These are phyloP conservation scores for Saprolegnia diclina DNA, from an alignment of 352 stramenopile species.

Conservation along the genomic window DNA sequence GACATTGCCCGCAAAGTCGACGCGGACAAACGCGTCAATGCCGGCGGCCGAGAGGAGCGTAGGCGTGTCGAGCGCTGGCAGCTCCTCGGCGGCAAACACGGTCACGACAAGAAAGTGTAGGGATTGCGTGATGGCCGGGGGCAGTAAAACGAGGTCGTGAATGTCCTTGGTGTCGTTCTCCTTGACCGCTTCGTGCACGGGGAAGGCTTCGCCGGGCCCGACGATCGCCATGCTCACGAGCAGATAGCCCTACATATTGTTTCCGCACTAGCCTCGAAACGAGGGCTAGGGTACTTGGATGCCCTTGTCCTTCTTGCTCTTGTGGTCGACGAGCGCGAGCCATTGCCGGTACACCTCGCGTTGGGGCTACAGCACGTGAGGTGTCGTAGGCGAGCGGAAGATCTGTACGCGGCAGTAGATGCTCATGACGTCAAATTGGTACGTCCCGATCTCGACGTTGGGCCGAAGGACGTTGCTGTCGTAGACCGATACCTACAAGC, in stretches of 20 bases:
- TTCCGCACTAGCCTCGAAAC: no score
- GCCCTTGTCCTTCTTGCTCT: constrained; percentile 72
- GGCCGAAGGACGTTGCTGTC: constrained; percentile 63
- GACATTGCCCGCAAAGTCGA: constrained; percentile 53
- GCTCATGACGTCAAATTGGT: constrained; percentile 74
- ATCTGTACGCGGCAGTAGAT: constrained; percentile 56
- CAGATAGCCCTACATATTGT: constrained; percentile 44
- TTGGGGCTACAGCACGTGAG: constrained; percentile 38
- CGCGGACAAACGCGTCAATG: constrained; percentile 79
- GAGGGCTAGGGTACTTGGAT: constrained; percentile 44
- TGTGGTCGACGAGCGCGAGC: constrained; percentile 86
- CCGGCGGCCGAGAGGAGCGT: constrained; percentile 44
- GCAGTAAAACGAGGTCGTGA: constrained; percentile 56
- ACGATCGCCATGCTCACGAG: constrained; percentile 63
- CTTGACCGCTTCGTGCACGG: constrained; percentile 43
- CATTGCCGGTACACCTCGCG: constrained; percentile 88
- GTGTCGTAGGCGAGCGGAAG: neutral
- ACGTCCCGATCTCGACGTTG: constrained; percentile 81
- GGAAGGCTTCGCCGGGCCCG: constrained; percentile 56
- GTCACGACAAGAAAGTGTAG: constrained; percentile 76
- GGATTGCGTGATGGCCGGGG: constrained; percentile 67
- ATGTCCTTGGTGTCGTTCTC: constrained; percentile 23
- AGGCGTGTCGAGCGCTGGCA: constrained; percentile 71
- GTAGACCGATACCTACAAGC: constrained; percentile 62
- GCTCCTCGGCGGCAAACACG: constrained; percentile 68